These are phyloP conservation scores for Fusarium abutilonis DNA, from an alignment of 2,329 filamentous ascomycete genomes.

Conservation along the genomic window DNA sequence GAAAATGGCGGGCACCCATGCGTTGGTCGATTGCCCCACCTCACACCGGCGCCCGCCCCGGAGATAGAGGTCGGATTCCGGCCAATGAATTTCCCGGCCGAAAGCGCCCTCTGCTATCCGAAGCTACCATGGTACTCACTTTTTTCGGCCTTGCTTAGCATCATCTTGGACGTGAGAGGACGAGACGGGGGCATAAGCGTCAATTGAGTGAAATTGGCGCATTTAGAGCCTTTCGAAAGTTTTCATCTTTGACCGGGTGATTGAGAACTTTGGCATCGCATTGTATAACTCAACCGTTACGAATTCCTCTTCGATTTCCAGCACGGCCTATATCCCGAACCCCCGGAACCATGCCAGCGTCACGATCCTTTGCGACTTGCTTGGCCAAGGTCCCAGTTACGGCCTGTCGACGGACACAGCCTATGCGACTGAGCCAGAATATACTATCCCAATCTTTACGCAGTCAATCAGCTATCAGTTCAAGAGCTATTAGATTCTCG, in stretches of 20 bases:
- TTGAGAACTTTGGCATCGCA: slow-evolving; percentile 10
- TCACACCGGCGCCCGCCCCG: slow-evolving; percentile 34
- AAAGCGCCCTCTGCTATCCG: slow-evolving; percentile 44
- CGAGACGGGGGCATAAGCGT: slow-evolving; percentile 40
- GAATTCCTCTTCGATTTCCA: slow-evolving; percentile 13
- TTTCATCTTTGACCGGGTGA: slow-evolving; percentile 17
- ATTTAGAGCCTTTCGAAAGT: slow-evolving; percentile 23
- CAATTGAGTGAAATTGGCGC: slow-evolving; percentile 46
- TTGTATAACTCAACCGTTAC: slow-evolving; percentile 6
- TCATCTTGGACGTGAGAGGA: slow-evolving; percentile 48
- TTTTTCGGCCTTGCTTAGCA: slow-evolving; percentile 46
- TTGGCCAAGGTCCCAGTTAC: slow-evolving; percentile 48
- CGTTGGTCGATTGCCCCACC: slow-evolving; percentile 36
- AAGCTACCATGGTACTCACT: slow-evolving; percentile 35
- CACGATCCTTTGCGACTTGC: slow-evolving; percentile 48
- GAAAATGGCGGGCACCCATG: slow-evolving; percentile 47
- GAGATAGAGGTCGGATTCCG: slow-evolving; percentile 45
- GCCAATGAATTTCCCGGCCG: slow-evolving; percentile 51
- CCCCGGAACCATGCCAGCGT: slow-evolving; percentile 46
- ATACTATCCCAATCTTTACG: slow-evolving; percentile 31
- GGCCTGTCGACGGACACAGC: slow-evolving; percentile 46
- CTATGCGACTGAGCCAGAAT: slow-evolving; percentile 35
- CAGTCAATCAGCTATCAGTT: slow-evolving; percentile 27
- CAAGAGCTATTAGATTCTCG: slow-evolving; percentile 25
- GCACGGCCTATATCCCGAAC: slow-evolving; percentile 24